Evolutionary conservation across 768 basidiomycete genomes (phyloP).

Genomic region (Suillus occidentalis): DNA sequence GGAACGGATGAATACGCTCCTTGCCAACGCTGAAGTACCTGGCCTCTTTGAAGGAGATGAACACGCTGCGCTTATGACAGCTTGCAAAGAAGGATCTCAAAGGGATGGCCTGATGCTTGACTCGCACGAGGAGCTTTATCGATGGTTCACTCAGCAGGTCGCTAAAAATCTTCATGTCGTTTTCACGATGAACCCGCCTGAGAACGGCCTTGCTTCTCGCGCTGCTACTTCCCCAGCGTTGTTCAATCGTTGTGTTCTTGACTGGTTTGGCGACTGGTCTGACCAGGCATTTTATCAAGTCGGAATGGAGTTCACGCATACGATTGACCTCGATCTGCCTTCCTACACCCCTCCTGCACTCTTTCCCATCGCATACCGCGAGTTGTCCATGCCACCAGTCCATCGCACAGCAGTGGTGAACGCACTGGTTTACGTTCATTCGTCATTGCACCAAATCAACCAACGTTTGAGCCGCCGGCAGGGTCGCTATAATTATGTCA

Average conservation of each 20-base stretch:
- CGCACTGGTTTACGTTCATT: slow-evolving; percentile 89
- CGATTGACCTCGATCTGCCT: slow-evolving; percentile 87
- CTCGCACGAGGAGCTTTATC: slow-evolving; percentile 95
- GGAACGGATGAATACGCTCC: slow-evolving; percentile 99
- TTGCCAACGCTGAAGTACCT: slow-evolving; percentile 99
- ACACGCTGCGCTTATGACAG: slow-evolving; percentile 96
- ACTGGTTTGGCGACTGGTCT: slow-evolving; percentile 99
- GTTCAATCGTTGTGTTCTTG: slow-evolving; percentile 98
- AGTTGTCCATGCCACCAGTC: slow-evolving; percentile 79
- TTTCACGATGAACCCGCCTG: slow-evolving; percentile 99
- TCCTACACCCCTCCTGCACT: slow-evolving; percentile 75
- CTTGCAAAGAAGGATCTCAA: slow-evolving; percentile 99
- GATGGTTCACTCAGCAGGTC: slow-evolving; percentile 98
- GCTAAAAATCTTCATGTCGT: slow-evolving; percentile 98
- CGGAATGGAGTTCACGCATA: slow-evolving; percentile 93
- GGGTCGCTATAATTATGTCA: slow-evolving; percentile 96
- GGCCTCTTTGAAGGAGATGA: slow-evolving; percentile 99
- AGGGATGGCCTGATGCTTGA: slow-evolving; percentile 98
- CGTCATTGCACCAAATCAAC: slow-evolving; percentile 87
- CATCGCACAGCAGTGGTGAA: slow-evolving; percentile 93
- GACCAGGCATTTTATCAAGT: slow-evolving; percentile 99
- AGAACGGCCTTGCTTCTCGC: slow-evolving; percentile 91
- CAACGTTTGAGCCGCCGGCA: slow-evolving; percentile 85
- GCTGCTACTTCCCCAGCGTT: slow-evolving; percentile 97
- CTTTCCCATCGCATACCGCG: slow-evolving; percentile 90